Conservation (phyloP, 2,329 filamentous ascomycete species). For the Tolypocladium capitatum region DNA sequence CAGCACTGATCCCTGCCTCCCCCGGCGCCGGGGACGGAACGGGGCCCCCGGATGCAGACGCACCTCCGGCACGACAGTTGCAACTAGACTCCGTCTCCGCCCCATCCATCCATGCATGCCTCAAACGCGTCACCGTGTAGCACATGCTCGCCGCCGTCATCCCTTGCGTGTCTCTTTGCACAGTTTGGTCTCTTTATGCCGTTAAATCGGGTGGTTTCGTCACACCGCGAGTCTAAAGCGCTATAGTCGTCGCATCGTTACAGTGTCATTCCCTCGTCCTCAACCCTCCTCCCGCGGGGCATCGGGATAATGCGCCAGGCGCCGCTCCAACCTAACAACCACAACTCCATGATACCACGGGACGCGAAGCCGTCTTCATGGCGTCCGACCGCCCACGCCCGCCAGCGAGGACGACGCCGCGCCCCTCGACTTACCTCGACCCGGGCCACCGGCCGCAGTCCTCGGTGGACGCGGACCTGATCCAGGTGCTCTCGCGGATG, state of each 20-base stretch:
- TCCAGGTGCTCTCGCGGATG: conserved; percentile 38
- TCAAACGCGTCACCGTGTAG: not conserved
- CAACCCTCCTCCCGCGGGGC: not conserved
- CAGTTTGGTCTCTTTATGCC: not conserved
- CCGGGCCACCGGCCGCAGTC: conserved; percentile 7
- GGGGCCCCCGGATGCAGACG: not conserved
- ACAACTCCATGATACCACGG: not conserved
- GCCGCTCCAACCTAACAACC: not conserved
- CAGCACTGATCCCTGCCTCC: not conserved
- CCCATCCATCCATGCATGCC: not conserved
- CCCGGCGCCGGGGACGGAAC: not conserved
- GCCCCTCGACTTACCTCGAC: conserved; percentile 20
- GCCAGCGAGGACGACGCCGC: conserved; percentile 1
- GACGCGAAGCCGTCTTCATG: conserved; percentile 10
- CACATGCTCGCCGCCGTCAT: not conserved
- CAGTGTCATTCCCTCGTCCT: not conserved
- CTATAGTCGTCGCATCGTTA: not conserved
- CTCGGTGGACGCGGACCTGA: conserved; percentile 25
- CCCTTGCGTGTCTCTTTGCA: not conserved
- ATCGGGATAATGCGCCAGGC: not conserved
- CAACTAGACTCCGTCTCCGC: not conserved
- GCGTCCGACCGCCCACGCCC: conserved; percentile 8
- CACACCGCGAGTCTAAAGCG: not conserved
- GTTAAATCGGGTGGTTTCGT: not conserved
- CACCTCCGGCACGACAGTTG: not conserved